Evolutionary conservation across 2,329 filamentous ascomycete species (phyloP).

Genomic region (Aspergillus flavus): DNA sequence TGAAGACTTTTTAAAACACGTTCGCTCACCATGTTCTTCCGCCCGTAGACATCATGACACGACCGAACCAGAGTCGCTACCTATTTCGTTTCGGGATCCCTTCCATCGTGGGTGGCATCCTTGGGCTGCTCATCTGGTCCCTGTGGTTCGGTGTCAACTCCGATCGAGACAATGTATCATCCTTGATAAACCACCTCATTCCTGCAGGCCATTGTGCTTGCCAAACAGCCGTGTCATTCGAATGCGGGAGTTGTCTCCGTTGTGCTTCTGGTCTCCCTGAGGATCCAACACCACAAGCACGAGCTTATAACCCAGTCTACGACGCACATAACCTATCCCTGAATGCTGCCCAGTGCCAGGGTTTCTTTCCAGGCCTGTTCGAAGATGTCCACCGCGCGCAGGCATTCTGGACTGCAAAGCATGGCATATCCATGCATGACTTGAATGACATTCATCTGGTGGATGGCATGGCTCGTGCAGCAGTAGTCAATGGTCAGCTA

Average conservation of each 20-base stretch:
- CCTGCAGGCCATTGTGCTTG: constrained; percentile 31
- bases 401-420: constrained; percentile 20
- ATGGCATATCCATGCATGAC: constrained; percentile 18
- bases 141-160: constrained; percentile 27
- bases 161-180: constrained; percentile 25
- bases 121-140: constrained; percentile 4
- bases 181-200: constrained; percentile 28
- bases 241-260: constrained; percentile 23
- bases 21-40: neutral
- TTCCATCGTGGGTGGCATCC: neutral
- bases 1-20: neutral
- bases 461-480: constrained; percentile 30
- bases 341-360: constrained; percentile 22
- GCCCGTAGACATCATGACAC: neutral
- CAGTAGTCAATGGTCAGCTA: constrained; percentile 29
- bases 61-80: neutral
- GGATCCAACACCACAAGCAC: neutral
- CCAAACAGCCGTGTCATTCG: constrained; percentile 22
- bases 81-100: neutral
- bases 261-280: neutral
- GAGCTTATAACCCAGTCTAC: constrained; percentile 24
- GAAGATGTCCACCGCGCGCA: constrained; percentile 28
- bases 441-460: constrained; percentile 25
- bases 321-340: constrained; percentile 27
- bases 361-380: constrained; percentile 32